Evolutionary conservation across 1,284 basidiomycete species (phyloP).

Genomic region (Papiliotrema terrestris): DNA sequence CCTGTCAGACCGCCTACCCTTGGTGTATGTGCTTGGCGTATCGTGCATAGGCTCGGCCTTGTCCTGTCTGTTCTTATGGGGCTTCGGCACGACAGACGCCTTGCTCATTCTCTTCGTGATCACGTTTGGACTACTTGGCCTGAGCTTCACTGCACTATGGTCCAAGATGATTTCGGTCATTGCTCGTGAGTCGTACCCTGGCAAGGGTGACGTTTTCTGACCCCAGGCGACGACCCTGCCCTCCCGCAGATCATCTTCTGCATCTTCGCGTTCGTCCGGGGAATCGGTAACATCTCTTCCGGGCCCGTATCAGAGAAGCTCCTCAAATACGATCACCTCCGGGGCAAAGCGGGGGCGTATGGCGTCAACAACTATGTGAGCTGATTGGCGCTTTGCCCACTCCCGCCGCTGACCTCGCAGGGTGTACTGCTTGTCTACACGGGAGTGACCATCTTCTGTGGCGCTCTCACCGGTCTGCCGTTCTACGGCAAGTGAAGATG

Average conservation of each 20-base stretch:
- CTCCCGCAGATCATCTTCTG: slow-evolving; percentile 37
- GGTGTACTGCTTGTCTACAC: slow-evolving; percentile 34
- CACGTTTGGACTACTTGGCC: slow-evolving; percentile 29
- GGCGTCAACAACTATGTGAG: slow-evolving; percentile 41
- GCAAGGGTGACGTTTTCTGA: background rate
- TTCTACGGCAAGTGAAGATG: slow-evolving; percentile 8
- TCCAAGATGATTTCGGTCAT: slow-evolving; percentile 32
- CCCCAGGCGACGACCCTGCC: slow-evolving; percentile 41
- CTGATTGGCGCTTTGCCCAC: background rate
- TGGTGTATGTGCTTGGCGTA: slow-evolving; percentile 33
- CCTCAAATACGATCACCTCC: slow-evolving; percentile 19
- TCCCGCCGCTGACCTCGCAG: slow-evolving; percentile 2
- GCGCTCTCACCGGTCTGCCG: slow-evolving; percentile 11
- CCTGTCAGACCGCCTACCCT: slow-evolving; percentile 38
- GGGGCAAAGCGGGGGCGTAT: slow-evolving; percentile 40
- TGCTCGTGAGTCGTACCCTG: slow-evolving; percentile 17
- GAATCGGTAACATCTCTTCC: slow-evolving; percentile 46
- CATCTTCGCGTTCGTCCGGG: slow-evolving; percentile 40
- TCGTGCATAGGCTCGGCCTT: slow-evolving; percentile 37
- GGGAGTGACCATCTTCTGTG: slow-evolving; percentile 20
- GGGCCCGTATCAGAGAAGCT: slow-evolving; percentile 39
- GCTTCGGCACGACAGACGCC: slow-evolving; percentile 24
- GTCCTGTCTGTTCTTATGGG: slow-evolving; percentile 46
- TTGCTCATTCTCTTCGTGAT: slow-evolving; percentile 31
- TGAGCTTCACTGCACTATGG: slow-evolving; percentile 33